phyloP scores from a whole-genome alignment of 257 asterid genomes.

The Schizonepeta tenuifolia region DNA sequence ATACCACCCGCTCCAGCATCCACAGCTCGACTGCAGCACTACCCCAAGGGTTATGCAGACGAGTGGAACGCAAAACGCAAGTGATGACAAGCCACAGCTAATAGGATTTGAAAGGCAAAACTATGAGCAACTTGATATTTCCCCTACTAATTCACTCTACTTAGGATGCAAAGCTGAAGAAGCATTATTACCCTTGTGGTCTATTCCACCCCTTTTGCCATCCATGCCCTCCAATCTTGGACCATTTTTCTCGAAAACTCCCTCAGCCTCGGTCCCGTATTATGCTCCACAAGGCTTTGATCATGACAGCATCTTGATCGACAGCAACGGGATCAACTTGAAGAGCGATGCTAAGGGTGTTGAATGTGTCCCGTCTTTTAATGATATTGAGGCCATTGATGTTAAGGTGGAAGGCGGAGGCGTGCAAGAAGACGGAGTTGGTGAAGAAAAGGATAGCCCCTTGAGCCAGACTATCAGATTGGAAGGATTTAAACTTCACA shows the following conservation, averaged over 20 bases:
- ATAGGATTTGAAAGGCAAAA: constrained; percentile 53
- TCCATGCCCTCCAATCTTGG: constrained; percentile 45
- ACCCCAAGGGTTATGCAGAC: constrained; percentile 31
- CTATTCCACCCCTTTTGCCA: constrained; percentile 66
- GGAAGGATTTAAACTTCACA: constrained; percentile 34
- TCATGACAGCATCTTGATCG: constrained; percentile 17
- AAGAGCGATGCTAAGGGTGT: constrained; percentile 34
- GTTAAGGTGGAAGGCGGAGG: constrained; percentile 46
- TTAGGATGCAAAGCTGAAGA: constrained; percentile 50
- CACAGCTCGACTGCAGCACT: constrained; percentile 38
- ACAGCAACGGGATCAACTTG: constrained; percentile 25
- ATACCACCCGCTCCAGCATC: constrained; percentile 41
- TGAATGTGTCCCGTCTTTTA: constrained; percentile 13
- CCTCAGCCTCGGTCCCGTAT: constrained; percentile 36
- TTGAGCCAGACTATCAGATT: constrained; percentile 23
- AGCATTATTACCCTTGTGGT: constrained; percentile 45
- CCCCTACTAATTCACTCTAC: constrained; percentile 51
- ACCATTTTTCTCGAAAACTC: constrained; percentile 35
- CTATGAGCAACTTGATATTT: constrained; percentile 37
- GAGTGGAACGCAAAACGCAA: constrained; percentile 28
- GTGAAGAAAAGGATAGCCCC: constrained; percentile 40
- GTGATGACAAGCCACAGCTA: constrained; percentile 37
- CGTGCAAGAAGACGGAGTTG: constrained; percentile 34
- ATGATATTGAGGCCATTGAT: constrained; percentile 28
- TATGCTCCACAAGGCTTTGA: constrained; percentile 38